phyloP scores from a whole-genome alignment of 169 alveolate species.

The Eimeria acervulina region DNA sequence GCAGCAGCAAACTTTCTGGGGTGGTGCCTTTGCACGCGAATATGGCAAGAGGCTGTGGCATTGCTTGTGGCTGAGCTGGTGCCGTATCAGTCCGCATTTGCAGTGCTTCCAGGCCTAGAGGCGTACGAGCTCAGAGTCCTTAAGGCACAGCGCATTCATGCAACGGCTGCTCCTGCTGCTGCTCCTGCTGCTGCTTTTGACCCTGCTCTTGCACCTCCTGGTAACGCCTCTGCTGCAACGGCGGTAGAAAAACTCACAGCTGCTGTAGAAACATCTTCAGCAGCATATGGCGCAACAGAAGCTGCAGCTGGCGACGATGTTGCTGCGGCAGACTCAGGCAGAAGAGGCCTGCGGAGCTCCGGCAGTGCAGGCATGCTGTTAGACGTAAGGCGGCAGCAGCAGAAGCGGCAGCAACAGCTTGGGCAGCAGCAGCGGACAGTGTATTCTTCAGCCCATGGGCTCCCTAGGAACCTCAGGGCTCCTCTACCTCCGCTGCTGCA shows the following conservation, averaged over 20 bases:
- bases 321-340: not conserved
- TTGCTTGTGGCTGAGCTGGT: conserved; percentile 54
- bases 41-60: conserved; percentile 66
- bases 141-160: conserved; percentile 26
- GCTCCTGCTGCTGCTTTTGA: not conserved
- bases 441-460: not conserved
- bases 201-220: not conserved
- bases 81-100: conserved; percentile 49
- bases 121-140: conserved; percentile 9
- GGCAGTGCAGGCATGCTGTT: not conserved
- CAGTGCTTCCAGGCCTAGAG: conserved; percentile 50
- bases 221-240: conserved; percentile 15
- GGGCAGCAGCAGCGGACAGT: not conserved
- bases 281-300: not conserved
- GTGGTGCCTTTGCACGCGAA: conserved; percentile 57
- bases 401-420: not conserved
- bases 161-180: conserved; percentile 29
- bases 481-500: conserved; percentile 17
- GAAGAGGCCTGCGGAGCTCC: not conserved
- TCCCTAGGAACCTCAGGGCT: not conserved
- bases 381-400: not conserved
- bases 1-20: conserved; percentile 74
- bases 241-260: not conserved
- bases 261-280: not conserved
- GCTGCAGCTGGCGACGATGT: conserved; percentile 38